Conservation (phyloP, 2,329 filamentous ascomycete species). For the Kalaharituber pfeilii region DNA sequence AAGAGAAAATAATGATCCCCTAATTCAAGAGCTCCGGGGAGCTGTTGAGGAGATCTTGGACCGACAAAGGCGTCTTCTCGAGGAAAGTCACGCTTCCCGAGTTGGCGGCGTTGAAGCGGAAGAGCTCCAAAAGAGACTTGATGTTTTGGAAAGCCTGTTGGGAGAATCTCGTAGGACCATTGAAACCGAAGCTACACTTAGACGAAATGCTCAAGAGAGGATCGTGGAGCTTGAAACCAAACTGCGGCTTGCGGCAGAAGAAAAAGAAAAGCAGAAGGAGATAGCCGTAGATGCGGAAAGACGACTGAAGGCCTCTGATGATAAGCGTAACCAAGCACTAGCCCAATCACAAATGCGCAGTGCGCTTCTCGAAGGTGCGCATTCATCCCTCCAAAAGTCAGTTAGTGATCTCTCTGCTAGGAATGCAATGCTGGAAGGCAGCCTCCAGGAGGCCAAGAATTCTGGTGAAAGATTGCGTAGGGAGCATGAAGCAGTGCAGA, state of each 20-base stretch:
- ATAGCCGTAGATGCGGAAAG: conserved; percentile 47
- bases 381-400: conserved; percentile 37
- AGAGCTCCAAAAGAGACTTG: conserved; percentile 39
- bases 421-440: conserved; percentile 43
- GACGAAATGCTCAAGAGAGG: conserved; percentile 53
- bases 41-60: conserved; percentile 16
- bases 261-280: conserved; percentile 31
- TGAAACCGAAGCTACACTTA: conserved; percentile 45
- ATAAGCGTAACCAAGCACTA: conserved; percentile 45
- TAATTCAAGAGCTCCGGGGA: conserved; percentile 9
- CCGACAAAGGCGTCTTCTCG: conserved; percentile 13
- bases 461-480: conserved; percentile 42
- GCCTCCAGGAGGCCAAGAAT: conserved; percentile 45
- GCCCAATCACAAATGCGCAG: conserved; percentile 44
- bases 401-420: conserved; percentile 39
- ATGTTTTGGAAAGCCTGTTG: conserved; percentile 52
- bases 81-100: conserved; percentile 8
- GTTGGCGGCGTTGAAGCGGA: conserved; percentile 20
- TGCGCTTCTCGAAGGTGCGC: conserved; percentile 50
- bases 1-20: conserved; percentile 14
- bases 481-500: conserved; percentile 39
- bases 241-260: conserved; percentile 17
- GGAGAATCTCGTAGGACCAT: conserved; percentile 44
- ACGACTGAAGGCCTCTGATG: conserved; percentile 48
- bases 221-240: conserved; percentile 47